Base-by-base conservation (phyloP, 192 early-diverging fungal genomes). In the Backusella westeae region DNA sequence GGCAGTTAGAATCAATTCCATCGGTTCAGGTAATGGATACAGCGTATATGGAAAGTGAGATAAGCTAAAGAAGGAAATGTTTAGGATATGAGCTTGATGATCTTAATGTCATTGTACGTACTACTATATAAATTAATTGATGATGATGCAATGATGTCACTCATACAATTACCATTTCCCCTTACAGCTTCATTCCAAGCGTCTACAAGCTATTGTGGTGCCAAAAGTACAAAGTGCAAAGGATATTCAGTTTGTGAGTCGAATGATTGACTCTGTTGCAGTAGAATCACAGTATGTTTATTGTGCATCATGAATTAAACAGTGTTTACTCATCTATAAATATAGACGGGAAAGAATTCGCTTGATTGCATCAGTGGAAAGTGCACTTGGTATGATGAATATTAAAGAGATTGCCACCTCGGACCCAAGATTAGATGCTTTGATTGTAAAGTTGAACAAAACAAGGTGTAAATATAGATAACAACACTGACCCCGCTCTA, bases 301-400 rank as follows among this genome's bases (percentile, higher is more conserved):
- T 0, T 73, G 32, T 32, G 1, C 38, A 35, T 32, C 1, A 36
- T 53, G 5, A 69, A 0, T 32, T 32, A 32, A 32, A 32, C 32
- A 3, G 32, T 32, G 32, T 32, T 32, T 32, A 32, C 32, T 32
- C 32, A 32, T 3, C 32, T 32, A 32, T 32, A 3, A 32, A 32
- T 3, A 32, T 32, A 90, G 91, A 49, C 87, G 87, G 14, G 80
- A 82, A 66, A 86, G 90, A 23, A 89, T 98, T 74, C 84, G 90
- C 26, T 84, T 98, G n/a, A 89, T 98, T 52, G 95, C 95, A 0
- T 92, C 90, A 5, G 92, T 98, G 52, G 97, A 98, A 82, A 95
- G 91, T 77, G 97, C 95, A 23, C 84, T 90, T 44, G 95, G 93
- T 0, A 68, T 98, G 21, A 85, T 97, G 87, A 96, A 97, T 69